phyloP scores from a whole-genome alignment of 2,329 filamentous ascomycete genomes.

The Talaromyces sp. region DNA sequence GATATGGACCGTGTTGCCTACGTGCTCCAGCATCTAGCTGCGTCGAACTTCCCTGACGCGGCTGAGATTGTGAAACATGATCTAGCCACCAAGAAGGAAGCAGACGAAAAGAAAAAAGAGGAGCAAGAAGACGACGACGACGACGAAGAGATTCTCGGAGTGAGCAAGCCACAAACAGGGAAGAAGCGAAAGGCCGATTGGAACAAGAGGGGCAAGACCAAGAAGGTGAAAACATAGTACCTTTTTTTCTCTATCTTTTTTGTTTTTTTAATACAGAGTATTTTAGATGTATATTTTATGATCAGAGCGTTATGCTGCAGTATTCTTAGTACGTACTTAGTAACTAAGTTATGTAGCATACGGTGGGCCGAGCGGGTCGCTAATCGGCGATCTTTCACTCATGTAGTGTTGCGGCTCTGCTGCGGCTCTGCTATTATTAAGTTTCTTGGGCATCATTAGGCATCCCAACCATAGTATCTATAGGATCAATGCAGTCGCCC shows the following conservation, averaged over 20 bases:
- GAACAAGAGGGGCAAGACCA: conserved; percentile 5
- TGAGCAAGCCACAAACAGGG: not conserved
- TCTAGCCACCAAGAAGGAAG: conserved; percentile 2
- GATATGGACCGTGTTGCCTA: conserved; percentile 35
- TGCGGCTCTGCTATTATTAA: too few relatives aligned
- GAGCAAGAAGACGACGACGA: not conserved
- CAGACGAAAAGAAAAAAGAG: conserved; percentile 7
- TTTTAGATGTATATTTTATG: not conserved
- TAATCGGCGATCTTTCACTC: not conserved
- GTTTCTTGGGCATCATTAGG: too few relatives aligned
- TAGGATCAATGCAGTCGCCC: too few relatives aligned
- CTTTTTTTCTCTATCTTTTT: not conserved
- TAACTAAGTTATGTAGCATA: too few relatives aligned
- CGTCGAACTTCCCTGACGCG: conserved; percentile 19
- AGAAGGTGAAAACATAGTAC: conserved; percentile 7
- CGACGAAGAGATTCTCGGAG: conserved; percentile 7
- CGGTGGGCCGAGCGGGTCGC: not conserved
- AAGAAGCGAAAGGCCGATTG: conserved; percentile 9
- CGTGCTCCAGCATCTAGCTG: conserved; percentile 30
- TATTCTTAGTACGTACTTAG: not conserved
- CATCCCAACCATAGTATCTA: too few relatives aligned
- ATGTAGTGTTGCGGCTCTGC: too few relatives aligned
- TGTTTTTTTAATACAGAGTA: not conserved
- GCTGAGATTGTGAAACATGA: conserved; percentile 6
- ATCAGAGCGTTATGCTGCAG: not conserved